Conservation (phyloP, 108 stramenopile genomes). For the Licmophora abbreviata region DNA sequence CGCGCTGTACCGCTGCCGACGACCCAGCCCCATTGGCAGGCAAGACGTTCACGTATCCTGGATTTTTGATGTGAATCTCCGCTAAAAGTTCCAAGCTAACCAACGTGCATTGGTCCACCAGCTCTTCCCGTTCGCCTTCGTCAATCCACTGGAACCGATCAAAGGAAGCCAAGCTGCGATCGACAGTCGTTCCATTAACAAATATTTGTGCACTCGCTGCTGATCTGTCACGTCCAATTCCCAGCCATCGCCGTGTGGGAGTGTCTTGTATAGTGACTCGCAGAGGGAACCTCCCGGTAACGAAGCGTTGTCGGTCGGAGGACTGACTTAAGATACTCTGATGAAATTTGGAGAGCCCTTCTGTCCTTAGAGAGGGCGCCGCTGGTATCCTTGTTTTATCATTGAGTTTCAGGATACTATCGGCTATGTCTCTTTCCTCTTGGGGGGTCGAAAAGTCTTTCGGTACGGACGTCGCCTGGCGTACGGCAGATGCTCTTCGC, state of each 20-base stretch:
- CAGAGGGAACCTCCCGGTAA: slow-evolving; percentile 63
- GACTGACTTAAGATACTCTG: slow-evolving; percentile 51
- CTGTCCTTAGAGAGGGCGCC: too few species aligned
- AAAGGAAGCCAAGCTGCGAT: slow-evolving; percentile 49
- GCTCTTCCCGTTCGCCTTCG: slow-evolving; percentile 36
- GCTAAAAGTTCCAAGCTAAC: slow-evolving; percentile 67
- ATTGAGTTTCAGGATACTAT: too few species aligned
- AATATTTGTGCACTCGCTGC: slow-evolving; percentile 37
- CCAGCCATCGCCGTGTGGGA: slow-evolving; percentile 63
- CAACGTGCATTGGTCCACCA: slow-evolving; percentile 48
- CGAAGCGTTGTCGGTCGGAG: slow-evolving; percentile 56
- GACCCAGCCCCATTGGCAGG: slow-evolving; percentile 39
- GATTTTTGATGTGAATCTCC: slow-evolving; percentile 62
- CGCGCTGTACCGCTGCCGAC: slow-evolving; percentile 17
- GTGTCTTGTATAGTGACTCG: slow-evolving; percentile 51
- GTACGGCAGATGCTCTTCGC: too few species aligned
- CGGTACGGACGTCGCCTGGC: too few species aligned
- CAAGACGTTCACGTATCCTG: slow-evolving; percentile 68
- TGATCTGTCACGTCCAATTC: slow-evolving; percentile 9
- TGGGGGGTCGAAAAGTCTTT: too few species aligned
- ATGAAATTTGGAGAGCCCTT: slow-evolving; percentile 44
- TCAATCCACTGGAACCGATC: slow-evolving; percentile 74
- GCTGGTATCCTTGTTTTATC: too few species aligned
- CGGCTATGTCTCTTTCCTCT: too few species aligned
- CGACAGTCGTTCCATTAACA: slow-evolving; percentile 62